Evolutionary conservation across 352 stramenopile species (phyloP).

Genomic region (Phytophthora litchii): DNA sequence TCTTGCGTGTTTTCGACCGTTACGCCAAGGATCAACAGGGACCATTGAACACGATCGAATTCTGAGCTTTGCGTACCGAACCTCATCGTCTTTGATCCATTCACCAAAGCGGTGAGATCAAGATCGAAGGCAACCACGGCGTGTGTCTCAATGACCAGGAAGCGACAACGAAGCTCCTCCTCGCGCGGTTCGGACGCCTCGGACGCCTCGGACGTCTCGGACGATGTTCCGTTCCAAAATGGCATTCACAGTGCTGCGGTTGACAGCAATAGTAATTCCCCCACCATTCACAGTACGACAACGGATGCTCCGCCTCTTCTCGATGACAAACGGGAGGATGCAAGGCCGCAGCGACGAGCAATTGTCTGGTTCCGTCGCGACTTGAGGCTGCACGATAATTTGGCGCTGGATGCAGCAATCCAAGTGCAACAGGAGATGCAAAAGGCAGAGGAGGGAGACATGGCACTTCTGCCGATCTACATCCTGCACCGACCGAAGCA

Average conservation of each 20-base stretch:
- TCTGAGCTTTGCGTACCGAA: slow-evolving; percentile 10
- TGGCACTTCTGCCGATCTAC: slow-evolving; percentile 79
- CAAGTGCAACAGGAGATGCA: slow-evolving; percentile 21
- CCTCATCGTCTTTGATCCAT: slow-evolving; percentile 8
- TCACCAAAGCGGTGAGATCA: too few species aligned
- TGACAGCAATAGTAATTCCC: slow-evolving; percentile 18
- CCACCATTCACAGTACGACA: background rate
- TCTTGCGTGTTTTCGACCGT: background rate
- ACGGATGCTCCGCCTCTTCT: background rate
- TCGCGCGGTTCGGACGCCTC: background rate
- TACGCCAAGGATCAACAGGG: background rate
- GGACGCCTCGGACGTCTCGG: background rate
- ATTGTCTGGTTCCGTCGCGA: slow-evolving; percentile 95
- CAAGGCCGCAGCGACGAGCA: slow-evolving; percentile 39
- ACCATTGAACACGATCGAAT: slow-evolving; percentile 32
- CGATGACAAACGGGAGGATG: background rate
- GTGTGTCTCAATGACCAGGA: slow-evolving; percentile 19
- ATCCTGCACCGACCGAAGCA: slow-evolving; percentile 83
- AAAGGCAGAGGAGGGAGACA: slow-evolving; percentile 17
- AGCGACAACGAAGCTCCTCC: slow-evolving; percentile 17
- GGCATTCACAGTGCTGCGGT: too few species aligned
- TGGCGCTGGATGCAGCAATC: slow-evolving; percentile 81
- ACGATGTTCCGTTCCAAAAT: background rate
- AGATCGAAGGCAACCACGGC: too few species aligned
- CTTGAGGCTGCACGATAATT: slow-evolving; percentile 96